Conservation (phyloP, 2,329 filamentous ascomycete genomes). For the Ophiostoma angusticollis region DNA sequence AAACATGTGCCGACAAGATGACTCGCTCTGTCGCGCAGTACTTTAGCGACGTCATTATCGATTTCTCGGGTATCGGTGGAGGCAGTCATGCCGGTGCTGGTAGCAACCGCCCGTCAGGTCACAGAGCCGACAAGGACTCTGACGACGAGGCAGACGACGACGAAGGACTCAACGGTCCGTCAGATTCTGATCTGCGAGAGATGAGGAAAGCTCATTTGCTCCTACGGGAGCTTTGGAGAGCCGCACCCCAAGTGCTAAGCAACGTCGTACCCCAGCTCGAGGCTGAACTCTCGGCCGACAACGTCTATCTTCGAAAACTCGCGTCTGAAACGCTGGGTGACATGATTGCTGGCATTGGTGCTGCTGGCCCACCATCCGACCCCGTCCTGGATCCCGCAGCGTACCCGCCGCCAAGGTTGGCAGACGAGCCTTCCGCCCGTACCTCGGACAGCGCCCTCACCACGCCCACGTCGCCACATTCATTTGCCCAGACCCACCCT, state of each 20-base stretch:
- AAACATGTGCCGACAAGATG: conserved; percentile 84
- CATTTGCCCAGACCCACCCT: conserved; percentile 73
- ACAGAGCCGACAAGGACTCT: conserved; percentile 5
- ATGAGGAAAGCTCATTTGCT: conserved; percentile 80
- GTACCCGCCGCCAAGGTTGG: conserved; percentile 64
- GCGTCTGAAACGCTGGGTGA: conserved; percentile 92
- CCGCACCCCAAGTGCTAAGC: conserved; percentile 73
- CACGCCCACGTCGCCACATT: conserved; percentile 74
- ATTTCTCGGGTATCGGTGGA: conserved; percentile 55
- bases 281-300: conserved; percentile 82
- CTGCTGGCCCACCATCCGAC: conserved; percentile 68
- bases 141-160: conserved; percentile 50
- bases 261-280: conserved; percentile 93
- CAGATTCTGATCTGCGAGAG: conserved; percentile 76
- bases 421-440: conserved; percentile 40
- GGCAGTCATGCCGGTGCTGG: conserved; percentile 16
- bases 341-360: conserved; percentile 85
- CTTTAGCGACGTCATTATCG: conserved; percentile 91
- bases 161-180: conserved; percentile 46
- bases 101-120: conserved; percentile 1
- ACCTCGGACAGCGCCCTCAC: conserved; percentile 53
- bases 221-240: conserved; percentile 86
- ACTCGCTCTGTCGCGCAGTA: conserved; percentile 87
- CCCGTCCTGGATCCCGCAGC: conserved; percentile 65
- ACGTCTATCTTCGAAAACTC: conserved; percentile 69